phyloP scores from a whole-genome alignment of 331 rosid genomes.

The Pyracantha coccinea region DNA sequence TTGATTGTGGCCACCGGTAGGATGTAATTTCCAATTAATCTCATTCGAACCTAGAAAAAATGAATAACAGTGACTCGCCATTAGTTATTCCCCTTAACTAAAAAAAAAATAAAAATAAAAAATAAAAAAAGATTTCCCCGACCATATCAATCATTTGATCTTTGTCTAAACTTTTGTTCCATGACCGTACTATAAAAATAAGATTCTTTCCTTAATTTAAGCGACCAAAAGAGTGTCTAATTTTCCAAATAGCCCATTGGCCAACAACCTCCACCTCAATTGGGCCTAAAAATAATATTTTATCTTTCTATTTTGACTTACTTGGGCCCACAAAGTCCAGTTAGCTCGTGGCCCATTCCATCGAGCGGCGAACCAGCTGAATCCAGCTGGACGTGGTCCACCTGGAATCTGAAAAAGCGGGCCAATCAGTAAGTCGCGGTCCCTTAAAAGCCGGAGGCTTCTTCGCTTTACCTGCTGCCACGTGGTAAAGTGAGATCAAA shows the following conservation, averaged over 20 bases:
- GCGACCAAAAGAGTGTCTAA: background rate
- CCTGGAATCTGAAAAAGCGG: slow-evolving; percentile 9
- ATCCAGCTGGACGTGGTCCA: slow-evolving; percentile 35
- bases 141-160: slow-evolving; percentile 27
- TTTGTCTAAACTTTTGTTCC: slow-evolving; percentile 21
- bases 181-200: slow-evolving; percentile 14
- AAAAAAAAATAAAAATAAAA: no score
- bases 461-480: slow-evolving; percentile 14
- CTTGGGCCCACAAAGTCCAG: slow-evolving; percentile 1
- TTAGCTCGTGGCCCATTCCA: slow-evolving; percentile 1
- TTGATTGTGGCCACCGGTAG: accelerated
- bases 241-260: background rate
- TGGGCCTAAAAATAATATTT: background rate
- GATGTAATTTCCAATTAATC: accelerated
- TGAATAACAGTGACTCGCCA: accelerated
- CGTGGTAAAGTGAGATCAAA: slow-evolving; percentile 31
- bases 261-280: background rate
- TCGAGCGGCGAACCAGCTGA: slow-evolving; percentile 1
- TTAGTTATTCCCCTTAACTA: accelerated
- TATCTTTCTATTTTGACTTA: background rate
- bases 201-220: slow-evolving; percentile 14
- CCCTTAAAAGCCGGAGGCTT: background rate
- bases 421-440: slow-evolving; percentile 22
- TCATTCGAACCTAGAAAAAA: accelerated
- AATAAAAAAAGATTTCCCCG: slow-evolving; percentile 10